phyloP scores from a whole-genome alignment of 23 red algal species.

The Gracilaria gracilis region DNA sequence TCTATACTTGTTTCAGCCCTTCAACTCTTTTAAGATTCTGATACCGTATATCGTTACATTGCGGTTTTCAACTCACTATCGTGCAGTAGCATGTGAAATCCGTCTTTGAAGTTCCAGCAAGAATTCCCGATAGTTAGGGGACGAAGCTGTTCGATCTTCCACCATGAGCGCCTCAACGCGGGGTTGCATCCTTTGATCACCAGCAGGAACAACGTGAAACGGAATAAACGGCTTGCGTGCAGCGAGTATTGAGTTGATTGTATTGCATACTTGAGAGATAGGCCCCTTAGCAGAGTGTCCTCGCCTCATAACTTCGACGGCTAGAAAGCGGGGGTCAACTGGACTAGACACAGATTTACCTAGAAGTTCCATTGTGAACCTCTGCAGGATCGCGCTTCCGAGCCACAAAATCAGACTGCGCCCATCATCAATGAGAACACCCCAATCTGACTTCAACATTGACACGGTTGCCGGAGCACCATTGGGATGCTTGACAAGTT shows the following conservation, averaged over 20 bases:
- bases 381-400: constrained; percentile 60
- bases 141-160: constrained; percentile 80
- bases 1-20: neutral
- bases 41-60: neutral
- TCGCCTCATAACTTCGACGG: constrained; percentile 69
- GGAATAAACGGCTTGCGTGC: constrained; percentile 59
- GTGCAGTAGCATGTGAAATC: constrained; percentile 54
- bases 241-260: constrained; percentile 62
- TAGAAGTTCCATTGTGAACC: constrained; percentile 69
- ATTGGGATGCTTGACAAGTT: constrained; percentile 35
- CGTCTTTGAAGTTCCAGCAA: constrained; percentile 75
- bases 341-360: constrained; percentile 49
- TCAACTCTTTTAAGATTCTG: neutral
- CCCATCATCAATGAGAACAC: constrained; percentile 89
- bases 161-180: constrained; percentile 83
- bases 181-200: constrained; percentile 77
- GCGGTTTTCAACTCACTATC: constrained; percentile 9
- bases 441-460: constrained; percentile 60
- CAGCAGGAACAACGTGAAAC: constrained; percentile 78
- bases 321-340: constrained; percentile 50
- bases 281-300: constrained; percentile 38
- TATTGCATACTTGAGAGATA: constrained; percentile 39
- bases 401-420: constrained; percentile 81
- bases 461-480: constrained; percentile 70
- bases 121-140: constrained; percentile 82